Evolutionary conservation across 1,284 basidiomycete species (phyloP).

Genomic region (Trichosporon sp.): DNA sequence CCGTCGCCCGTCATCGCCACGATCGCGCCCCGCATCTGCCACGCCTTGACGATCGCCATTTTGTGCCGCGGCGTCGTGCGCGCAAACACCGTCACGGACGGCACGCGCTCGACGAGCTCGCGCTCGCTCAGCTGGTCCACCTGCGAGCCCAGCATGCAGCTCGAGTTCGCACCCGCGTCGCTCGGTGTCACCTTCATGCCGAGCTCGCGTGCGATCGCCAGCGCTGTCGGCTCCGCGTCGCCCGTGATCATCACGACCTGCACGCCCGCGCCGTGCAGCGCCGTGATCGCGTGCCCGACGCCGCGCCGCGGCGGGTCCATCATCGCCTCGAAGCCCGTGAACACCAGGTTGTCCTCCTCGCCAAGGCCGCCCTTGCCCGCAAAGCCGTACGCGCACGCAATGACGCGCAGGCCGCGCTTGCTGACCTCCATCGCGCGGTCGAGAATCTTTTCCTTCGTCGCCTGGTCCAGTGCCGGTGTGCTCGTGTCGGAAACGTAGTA

Average conservation of each 20-base stretch:
- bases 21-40: slow-evolving; percentile 78
- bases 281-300: slow-evolving; percentile 78
- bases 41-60: slow-evolving; percentile 92
- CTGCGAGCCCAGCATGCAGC: slow-evolving; percentile 73
- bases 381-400: slow-evolving; percentile 85
- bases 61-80: slow-evolving; percentile 93
- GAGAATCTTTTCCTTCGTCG: slow-evolving; percentile 62
- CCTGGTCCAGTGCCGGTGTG: slow-evolving; percentile 67
- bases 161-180: slow-evolving; percentile 28
- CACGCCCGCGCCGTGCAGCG: slow-evolving; percentile 78
- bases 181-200: slow-evolving; percentile 57
- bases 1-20: slow-evolving; percentile 99
- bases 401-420: slow-evolving; percentile 71
- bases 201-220: slow-evolving; percentile 82
- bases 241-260: slow-evolving; percentile 99
- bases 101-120: slow-evolving; percentile 80
- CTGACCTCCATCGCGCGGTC: slow-evolving; percentile 68
- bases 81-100: slow-evolving; percentile 79
- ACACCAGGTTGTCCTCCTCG: slow-evolving; percentile 62
- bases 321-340: slow-evolving; percentile 93
- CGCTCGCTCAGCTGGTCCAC: slow-evolving; percentile 76
- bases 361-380: slow-evolving; percentile 32
- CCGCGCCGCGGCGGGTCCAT: slow-evolving; percentile 89
- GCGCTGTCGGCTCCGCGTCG: slow-evolving; percentile 84
- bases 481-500: slow-evolving; percentile 83